Evolutionary conservation across 441 rosid species (phyloP).

Genomic region (Biscutella laevigata): DNA sequence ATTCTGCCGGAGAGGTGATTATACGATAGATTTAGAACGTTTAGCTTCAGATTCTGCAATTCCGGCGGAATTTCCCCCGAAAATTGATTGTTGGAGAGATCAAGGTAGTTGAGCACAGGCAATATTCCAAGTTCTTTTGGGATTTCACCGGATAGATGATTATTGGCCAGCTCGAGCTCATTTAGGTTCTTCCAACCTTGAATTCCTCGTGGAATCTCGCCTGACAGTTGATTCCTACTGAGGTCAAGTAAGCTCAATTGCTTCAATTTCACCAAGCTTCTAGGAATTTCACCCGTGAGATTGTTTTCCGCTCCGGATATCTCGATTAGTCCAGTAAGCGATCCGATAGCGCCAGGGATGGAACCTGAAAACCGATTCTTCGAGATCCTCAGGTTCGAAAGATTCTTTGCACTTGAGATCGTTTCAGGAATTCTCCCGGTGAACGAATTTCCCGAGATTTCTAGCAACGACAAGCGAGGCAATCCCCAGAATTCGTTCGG

Average conservation of each 20-base stretch:
- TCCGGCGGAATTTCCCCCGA: constrained; percentile 45
- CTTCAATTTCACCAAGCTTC: constrained; percentile 31
- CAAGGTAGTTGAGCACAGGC: constrained; percentile 57
- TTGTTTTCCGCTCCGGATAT: constrained; percentile 35
- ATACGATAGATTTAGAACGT: constrained; percentile 46
- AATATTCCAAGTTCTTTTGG: constrained; percentile 42
- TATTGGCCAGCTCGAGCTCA: constrained; percentile 48
- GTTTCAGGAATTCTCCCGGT: constrained; percentile 32
- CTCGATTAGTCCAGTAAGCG: constrained; percentile 31
- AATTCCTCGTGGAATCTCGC: constrained; percentile 39
- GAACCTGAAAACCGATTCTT: constrained; percentile 41
- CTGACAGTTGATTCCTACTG: constrained; percentile 38
- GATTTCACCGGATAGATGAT: constrained; percentile 42
- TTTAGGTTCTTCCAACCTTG: constrained; percentile 37
- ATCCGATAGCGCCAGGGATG: constrained; percentile 43
- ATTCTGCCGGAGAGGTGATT: constrained; percentile 44
- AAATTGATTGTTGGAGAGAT: constrained; percentile 45
- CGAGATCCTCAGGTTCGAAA: constrained; percentile 38
- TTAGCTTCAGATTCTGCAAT: constrained; percentile 58
- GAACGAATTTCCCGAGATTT: constrained; percentile 38
- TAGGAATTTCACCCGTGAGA: constrained; percentile 34
- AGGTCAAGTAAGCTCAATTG: constrained; percentile 52
- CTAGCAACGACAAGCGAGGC: constrained; percentile 41
- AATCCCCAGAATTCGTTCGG: constrained; percentile 48
- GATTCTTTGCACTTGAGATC: constrained; percentile 39